These are phyloP conservation scores for Podila verticillata DNA, from an alignment of 192 early-diverging fungal genomes.

Conservation along the genomic window DNA sequence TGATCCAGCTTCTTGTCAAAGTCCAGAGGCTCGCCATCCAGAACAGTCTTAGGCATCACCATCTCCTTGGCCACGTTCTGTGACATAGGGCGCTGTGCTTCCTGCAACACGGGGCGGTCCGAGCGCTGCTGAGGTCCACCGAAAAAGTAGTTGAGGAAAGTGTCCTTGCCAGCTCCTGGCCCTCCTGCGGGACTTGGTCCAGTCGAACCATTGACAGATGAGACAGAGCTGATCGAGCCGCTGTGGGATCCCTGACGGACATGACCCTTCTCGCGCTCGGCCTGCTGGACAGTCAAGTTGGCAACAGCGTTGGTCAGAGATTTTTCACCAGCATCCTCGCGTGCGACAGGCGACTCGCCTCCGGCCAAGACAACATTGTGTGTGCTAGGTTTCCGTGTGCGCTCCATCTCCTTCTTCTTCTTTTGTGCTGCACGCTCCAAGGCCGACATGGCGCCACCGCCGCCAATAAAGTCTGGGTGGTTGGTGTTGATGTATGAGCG, in stretches of 20 bases:
- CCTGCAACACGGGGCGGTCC: constrained; percentile 27
- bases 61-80: constrained; percentile 49
- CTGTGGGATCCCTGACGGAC: constrained; percentile 7
- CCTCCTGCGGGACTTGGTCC: constrained; percentile 6
- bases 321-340: constrained; percentile 27
- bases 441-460: constrained; percentile 74
- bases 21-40: constrained; percentile 44
- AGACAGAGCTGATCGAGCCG: constrained; percentile 27
- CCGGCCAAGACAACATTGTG: constrained; percentile 32
- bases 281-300: constrained; percentile 52
- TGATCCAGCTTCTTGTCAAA: constrained; percentile 36
- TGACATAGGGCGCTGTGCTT: constrained; percentile 13
- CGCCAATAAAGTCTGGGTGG: constrained; percentile 87
- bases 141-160: constrained; percentile 65
- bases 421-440: constrained; percentile 75
- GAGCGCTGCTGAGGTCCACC: constrained; percentile 48
- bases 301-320: constrained; percentile 14
- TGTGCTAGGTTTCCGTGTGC: constrained; percentile 33
- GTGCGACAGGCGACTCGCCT: constrained; percentile 8
- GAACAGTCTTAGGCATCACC: constrained; percentile 52
- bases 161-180: constrained; percentile 35
- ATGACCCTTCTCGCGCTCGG: constrained; percentile 49
- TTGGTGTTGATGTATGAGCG: constrained; percentile 88
- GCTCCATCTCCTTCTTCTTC: constrained; percentile 62
- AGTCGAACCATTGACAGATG: constrained; percentile 14